Conservation (phyloP, 148 eudicot species). For the Chenopodium berlandieri region DNA sequence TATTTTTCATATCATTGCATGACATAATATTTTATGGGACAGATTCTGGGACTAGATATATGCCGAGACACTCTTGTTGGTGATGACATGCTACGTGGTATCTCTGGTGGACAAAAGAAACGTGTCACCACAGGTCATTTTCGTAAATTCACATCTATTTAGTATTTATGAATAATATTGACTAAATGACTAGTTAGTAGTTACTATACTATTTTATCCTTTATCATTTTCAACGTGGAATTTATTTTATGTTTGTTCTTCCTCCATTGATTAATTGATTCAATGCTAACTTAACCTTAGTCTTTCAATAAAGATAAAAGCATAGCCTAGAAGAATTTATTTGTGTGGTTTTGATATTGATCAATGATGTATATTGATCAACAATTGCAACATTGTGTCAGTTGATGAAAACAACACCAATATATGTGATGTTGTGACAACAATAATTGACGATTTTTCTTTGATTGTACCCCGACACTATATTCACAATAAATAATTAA, state of each 20-base stretch:
- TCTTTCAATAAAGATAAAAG: too few species aligned
- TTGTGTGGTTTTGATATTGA: not conserved
- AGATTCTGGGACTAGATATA: constrained; percentile 91
- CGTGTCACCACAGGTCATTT: constrained; percentile 85
- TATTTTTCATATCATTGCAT: not conserved
- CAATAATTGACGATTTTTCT: too few species aligned
- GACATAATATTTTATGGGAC: constrained; percentile 10
- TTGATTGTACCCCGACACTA: too few species aligned
- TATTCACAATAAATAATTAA: too few species aligned
- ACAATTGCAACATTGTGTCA: not conserved
- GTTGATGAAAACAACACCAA: not conserved
- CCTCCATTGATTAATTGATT: not conserved
- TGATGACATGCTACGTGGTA: constrained; percentile 87
- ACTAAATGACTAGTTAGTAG: too few species aligned
- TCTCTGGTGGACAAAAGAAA: constrained; percentile 93
- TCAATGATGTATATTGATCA: not conserved
- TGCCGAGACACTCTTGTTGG: constrained; percentile 96
- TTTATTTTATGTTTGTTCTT: not conserved
- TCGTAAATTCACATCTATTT: not conserved
- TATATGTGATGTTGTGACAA: too few species aligned
- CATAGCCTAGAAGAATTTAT: not conserved
- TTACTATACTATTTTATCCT: not conserved
- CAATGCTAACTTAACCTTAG: not conserved
- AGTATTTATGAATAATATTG: too few species aligned
- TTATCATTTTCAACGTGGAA: not conserved